These are phyloP conservation scores for Exophiala sp. DNA, from an alignment of 2,329 filamentous ascomycete species.

Conservation along the genomic window DNA sequence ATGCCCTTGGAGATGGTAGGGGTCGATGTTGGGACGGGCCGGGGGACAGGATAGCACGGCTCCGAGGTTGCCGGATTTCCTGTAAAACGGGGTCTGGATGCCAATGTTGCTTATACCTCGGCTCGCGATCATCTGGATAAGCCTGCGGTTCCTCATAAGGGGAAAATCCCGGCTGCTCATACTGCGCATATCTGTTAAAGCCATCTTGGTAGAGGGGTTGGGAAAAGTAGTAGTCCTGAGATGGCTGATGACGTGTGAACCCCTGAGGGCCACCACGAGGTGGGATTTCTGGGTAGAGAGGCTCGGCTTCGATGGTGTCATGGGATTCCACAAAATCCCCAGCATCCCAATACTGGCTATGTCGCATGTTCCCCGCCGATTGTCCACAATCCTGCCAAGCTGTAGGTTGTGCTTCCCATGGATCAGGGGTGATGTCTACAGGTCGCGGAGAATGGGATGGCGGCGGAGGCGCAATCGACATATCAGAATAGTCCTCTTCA, in stretches of 20 bases:
- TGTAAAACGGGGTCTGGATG: not conserved
- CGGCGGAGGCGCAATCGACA: conserved; percentile 21
- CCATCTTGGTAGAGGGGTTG: conserved; percentile 4
- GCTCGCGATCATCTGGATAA: not conserved
- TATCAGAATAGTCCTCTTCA: conserved; percentile 10
- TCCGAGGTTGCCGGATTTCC: not conserved
- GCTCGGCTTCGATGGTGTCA: conserved; percentile 12
- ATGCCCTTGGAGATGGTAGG: conserved; percentile 1
- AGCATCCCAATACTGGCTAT: conserved; percentile 8
- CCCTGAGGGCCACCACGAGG: conserved; percentile 4
- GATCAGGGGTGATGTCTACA: conserved; percentile 20
- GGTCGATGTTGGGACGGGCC: conserved; percentile 2
- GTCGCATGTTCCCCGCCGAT: conserved; percentile 12
- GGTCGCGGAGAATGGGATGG: conserved; percentile 28
- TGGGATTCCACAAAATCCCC: conserved; percentile 1
- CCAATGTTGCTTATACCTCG: conserved; percentile 5
- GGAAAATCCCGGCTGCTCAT: not conserved
- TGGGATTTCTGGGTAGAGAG: conserved; percentile 20
- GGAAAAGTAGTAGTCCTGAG: conserved; percentile 4
- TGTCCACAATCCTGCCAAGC: conserved; percentile 20
- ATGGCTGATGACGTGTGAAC: not conserved
- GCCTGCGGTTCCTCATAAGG: not conserved
- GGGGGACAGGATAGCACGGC: not conserved
- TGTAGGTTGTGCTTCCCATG: conserved; percentile 23
- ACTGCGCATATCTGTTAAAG: not conserved